A percentile compares a stretch with the other conserved stretches of the same genome.
These are phyloP conservation scores for Paracamarosporium sp. DNA, from an alignment of 2,329 filamentous ascomycete genomes.

Conservation along the genomic window DNA sequence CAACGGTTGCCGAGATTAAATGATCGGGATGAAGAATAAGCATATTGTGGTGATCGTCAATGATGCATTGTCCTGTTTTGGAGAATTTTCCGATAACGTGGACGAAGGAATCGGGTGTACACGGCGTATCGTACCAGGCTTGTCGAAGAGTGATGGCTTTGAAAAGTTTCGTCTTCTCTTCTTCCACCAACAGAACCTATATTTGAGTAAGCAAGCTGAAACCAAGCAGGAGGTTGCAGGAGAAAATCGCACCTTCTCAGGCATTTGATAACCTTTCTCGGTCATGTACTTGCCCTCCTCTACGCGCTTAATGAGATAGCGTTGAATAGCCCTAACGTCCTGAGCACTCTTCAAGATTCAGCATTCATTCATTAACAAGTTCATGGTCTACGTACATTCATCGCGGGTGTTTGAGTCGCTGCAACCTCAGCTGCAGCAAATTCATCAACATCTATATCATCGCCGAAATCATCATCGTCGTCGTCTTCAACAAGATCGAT, in stretches of 20 bases:
- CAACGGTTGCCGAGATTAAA: constrained; percentile 90
- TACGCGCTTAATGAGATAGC: constrained; percentile 81
- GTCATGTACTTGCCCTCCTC: constrained; percentile 72
- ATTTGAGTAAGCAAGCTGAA: constrained; percentile 24
- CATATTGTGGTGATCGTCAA: constrained; percentile 84
- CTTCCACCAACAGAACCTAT: constrained; percentile 81
- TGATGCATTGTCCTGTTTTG: constrained; percentile 72
- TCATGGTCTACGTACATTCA: constrained; percentile 59
- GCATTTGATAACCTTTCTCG: constrained; percentile 63
- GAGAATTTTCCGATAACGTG: constrained; percentile 86
- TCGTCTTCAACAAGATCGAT: constrained; percentile 54
- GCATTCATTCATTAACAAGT: constrained; percentile 44
- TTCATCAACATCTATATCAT: constrained; percentile 74
- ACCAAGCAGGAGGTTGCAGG: neutral
- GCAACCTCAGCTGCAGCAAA: constrained; percentile 71
- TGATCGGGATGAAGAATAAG: constrained; percentile 94
- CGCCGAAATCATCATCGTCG: constrained; percentile 76
- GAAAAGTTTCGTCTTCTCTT: constrained; percentile 71
- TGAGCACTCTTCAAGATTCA: constrained; percentile 73
- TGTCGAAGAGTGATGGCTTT: constrained; percentile 79
- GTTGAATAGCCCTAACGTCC: constrained; percentile 79
- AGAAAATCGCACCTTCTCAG: constrained; percentile 70
- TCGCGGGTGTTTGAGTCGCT: constrained; percentile 70
- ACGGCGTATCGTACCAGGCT: constrained; percentile 85
- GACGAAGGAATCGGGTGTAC: constrained; percentile 76